Percentiles rank a stretch among this genome's conserved stretches.
phyloP scores from a whole-genome alignment of 2,329 filamentous ascomycete genomes.

The Sporothrix phasma region DNA sequence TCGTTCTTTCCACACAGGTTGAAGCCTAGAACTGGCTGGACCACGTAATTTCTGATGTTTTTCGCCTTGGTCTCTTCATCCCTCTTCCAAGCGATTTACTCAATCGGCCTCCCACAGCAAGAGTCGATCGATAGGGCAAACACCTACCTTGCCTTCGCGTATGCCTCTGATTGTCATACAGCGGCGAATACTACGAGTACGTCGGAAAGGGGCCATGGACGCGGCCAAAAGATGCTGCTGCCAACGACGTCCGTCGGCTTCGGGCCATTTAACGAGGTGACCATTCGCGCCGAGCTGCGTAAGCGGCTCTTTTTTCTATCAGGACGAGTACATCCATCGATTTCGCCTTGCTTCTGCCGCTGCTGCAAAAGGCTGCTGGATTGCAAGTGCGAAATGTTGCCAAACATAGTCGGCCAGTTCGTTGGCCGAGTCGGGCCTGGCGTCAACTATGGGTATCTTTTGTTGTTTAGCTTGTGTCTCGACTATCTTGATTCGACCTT shows the following conservation, averaged over 20 bases:
- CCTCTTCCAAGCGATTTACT: neutral
- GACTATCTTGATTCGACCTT: neutral
- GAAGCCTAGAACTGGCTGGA: too few relatives aligned
- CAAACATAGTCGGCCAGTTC: slow-evolving; percentile 5
- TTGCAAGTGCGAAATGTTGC: neutral
- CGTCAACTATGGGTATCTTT: neutral
- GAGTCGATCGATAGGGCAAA: neutral
- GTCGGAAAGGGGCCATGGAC: neutral
- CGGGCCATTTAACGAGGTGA: neutral
- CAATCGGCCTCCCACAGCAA: too few relatives aligned
- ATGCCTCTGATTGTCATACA: neutral
- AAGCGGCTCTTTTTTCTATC: neutral
- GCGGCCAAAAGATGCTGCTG: neutral
- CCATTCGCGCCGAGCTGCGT: neutral
- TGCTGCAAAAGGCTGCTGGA: too few relatives aligned
- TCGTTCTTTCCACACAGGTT: too few relatives aligned
- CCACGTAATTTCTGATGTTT: too few relatives aligned
- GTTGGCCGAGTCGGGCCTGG: slow-evolving; percentile 2
- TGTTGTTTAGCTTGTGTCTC: neutral
- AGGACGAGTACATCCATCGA: too few relatives aligned
- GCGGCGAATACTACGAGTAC: neutral
- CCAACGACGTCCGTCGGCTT: neutral
- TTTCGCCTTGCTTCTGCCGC: neutral
- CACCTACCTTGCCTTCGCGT: neutral
- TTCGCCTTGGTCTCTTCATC: neutral